These are phyloP conservation scores for Nevesoporus exiguus DNA, from an alignment of 768 basidiomycete genomes.

Conservation along the genomic window DNA sequence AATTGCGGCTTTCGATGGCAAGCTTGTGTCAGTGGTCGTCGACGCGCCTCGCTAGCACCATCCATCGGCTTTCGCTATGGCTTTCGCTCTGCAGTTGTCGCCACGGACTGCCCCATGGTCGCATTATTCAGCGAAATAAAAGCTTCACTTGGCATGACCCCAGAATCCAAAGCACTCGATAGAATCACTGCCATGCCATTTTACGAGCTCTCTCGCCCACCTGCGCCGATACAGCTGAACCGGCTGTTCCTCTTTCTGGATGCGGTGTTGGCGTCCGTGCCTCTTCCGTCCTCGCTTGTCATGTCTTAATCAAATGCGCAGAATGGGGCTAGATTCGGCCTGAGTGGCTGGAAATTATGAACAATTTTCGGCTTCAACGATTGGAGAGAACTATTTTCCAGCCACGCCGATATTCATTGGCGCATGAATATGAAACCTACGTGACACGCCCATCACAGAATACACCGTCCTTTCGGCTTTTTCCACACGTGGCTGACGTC, in stretches of 20 bases:
- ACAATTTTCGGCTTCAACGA: background rate
- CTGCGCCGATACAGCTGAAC: constrained; percentile 20
- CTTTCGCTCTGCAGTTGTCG: background rate
- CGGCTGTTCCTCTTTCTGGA: constrained; percentile 29
- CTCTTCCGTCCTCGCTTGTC: background rate
- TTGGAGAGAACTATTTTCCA: background rate
- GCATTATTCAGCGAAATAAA: constrained; percentile 8
- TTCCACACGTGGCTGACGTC: constrained; percentile 11
- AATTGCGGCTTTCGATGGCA: constrained; percentile 14
- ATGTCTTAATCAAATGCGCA: background rate
- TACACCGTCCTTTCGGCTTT: background rate
- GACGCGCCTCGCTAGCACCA: constrained; percentile 1
- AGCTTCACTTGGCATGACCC: constrained; percentile 6
- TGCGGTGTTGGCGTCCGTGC: constrained; percentile 29
- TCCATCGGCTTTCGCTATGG: background rate
- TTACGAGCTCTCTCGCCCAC: too few relatives aligned
- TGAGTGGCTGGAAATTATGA: background rate
- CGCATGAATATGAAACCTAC: background rate
- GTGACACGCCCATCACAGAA: background rate
- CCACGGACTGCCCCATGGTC: background rate
- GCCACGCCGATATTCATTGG: background rate
- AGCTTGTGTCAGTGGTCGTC: constrained; percentile 10
- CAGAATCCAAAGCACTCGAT: constrained; percentile 16
- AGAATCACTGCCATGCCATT: too few relatives aligned
- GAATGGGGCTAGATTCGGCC: background rate